These are phyloP conservation scores for Coriolopsis trogii DNA, from an alignment of 1,284 basidiomycete species.

Conservation along the genomic window DNA sequence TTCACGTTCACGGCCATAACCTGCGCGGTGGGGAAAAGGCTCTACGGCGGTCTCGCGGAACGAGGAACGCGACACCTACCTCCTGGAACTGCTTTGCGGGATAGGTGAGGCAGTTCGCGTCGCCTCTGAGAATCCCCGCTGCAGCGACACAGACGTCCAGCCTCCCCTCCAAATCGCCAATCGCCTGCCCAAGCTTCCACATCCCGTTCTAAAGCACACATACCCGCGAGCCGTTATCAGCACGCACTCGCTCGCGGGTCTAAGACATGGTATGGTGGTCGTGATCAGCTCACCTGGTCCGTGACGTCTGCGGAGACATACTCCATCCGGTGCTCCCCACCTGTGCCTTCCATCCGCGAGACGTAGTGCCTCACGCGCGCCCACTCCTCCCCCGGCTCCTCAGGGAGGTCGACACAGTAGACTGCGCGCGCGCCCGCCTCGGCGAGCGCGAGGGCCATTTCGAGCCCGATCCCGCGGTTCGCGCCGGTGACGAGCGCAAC, in stretches of 20 bases:
- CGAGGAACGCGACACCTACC: conserved; percentile 35
- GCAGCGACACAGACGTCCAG: conserved; percentile 79
- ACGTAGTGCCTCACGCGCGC: conserved; percentile 55
- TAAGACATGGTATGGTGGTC: too few species aligned
- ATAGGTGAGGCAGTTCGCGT: conserved; percentile 69
- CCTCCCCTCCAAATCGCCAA: conserved; percentile 63
- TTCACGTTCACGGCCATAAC: conserved; percentile 77
- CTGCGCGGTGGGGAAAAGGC: conserved; percentile 37
- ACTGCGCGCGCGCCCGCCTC: conserved; percentile 79
- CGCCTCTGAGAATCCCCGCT: conserved; percentile 54
- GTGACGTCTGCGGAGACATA: conserved; percentile 69
- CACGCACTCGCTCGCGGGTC: too few species aligned
- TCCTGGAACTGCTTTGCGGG: conserved; percentile 70
- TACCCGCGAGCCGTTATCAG: too few species aligned
- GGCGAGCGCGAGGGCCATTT: conserved; percentile 76
- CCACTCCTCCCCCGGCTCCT: conserved; percentile 70
- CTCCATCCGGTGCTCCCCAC: conserved; percentile 51
- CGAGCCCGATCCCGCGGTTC: conserved; percentile 81
- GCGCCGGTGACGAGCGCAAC: conserved; percentile 79
- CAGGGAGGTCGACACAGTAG: conserved; percentile 76
- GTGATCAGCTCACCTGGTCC: conserved; percentile 53
- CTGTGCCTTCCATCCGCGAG: conserved; percentile 40
- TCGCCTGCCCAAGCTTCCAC: conserved; percentile 56
- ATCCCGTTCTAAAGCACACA: conserved; percentile 35
- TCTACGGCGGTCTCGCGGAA: neutral